Evolutionary conservation across 2,329 filamentous ascomycete species (phyloP).

Genomic region (Xylariaceae sp.): DNA sequence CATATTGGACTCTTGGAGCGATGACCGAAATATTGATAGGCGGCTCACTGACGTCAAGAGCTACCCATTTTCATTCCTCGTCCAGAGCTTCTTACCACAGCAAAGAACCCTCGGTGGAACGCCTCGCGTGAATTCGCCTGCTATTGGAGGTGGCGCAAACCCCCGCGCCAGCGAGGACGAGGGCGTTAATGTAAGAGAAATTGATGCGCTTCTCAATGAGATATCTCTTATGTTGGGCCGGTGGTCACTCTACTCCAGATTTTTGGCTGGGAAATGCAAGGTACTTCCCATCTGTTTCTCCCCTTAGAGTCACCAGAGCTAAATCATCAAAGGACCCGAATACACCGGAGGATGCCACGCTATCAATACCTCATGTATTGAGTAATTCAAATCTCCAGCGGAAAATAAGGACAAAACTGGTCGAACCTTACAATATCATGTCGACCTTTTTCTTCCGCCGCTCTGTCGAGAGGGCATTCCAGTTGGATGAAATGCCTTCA

Average conservation of each 20-base stretch:
- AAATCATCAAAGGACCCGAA: constrained; percentile 46
- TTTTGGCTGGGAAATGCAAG: constrained; percentile 81
- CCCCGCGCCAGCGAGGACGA: constrained; percentile 77
- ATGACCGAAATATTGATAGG: constrained; percentile 80
- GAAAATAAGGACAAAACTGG: constrained; percentile 73
- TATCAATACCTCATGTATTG: constrained; percentile 72
- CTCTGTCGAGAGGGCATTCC: constrained; percentile 96
- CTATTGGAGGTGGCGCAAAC: constrained; percentile 54
- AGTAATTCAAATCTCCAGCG: constrained; percentile 73
- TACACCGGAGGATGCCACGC: constrained; percentile 50
- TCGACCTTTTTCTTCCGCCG: constrained; percentile 95
- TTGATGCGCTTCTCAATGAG: constrained; percentile 84
- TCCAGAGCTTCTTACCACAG: constrained; percentile 83
- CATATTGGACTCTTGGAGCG: constrained; percentile 90
- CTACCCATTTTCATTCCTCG: constrained; percentile 94
- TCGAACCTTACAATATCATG: constrained; percentile 83
- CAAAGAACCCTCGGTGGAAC: constrained; percentile 62
- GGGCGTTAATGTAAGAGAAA: constrained; percentile 92
- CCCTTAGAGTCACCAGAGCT: constrained; percentile 24
- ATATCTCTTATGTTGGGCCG: constrained; percentile 87
- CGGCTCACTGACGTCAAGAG: constrained; percentile 94
- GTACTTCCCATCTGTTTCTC: constrained; percentile 45
- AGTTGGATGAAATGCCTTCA: constrained; percentile 83
- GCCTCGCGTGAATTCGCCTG: constrained; percentile 74
- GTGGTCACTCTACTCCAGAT: constrained; percentile 90